Conservation (phyloP, 306 rosid species). For the Trifolium fragiferum region DNA sequence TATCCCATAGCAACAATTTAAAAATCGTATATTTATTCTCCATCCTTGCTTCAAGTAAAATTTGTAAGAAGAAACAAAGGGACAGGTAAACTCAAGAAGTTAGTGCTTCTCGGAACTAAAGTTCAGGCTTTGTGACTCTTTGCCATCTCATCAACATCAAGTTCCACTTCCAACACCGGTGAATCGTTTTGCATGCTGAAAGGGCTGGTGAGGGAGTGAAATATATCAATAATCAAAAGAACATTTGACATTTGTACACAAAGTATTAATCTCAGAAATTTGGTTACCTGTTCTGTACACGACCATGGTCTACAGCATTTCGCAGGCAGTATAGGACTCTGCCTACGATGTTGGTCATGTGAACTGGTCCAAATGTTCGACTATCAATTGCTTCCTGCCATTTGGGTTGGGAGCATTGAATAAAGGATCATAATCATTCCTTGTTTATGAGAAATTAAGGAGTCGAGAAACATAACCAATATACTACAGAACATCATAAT, state of each 20-base stretch:
- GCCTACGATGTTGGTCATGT: conserved; percentile 82
- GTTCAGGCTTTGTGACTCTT: conserved; percentile 70
- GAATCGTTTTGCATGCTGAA: conserved; percentile 71
- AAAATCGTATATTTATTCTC: conserved; percentile 45
- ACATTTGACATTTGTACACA: background rate
- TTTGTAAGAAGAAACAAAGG: conserved; percentile 46
- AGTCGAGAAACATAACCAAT: conserved; percentile 9
- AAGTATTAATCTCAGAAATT: conserved; percentile 33
- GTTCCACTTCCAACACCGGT: conserved; percentile 78
- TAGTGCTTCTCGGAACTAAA: conserved; percentile 39
- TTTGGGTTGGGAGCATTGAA: conserved; percentile 35
- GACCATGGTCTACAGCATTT: conserved; percentile 95
- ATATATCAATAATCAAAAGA: conserved; percentile 28
- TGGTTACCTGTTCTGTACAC: conserved; percentile 81
- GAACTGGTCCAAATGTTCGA: conserved; percentile 89
- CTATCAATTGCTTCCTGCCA: conserved; percentile 94
- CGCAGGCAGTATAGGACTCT: conserved; percentile 90
- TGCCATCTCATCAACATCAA: conserved; percentile 91
- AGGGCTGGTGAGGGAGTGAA: conserved; percentile 54
- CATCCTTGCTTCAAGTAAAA: conserved; percentile 43
- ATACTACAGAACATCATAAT: conserved; percentile 25
- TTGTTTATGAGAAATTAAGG: conserved; percentile 12
- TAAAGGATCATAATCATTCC: conserved; percentile 7
- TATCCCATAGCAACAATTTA: conserved; percentile 39
- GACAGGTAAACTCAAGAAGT: conserved; percentile 47